Conservation (phyloP, 352 stramenopile genomes). For the Lagenidium giganteum region DNA sequence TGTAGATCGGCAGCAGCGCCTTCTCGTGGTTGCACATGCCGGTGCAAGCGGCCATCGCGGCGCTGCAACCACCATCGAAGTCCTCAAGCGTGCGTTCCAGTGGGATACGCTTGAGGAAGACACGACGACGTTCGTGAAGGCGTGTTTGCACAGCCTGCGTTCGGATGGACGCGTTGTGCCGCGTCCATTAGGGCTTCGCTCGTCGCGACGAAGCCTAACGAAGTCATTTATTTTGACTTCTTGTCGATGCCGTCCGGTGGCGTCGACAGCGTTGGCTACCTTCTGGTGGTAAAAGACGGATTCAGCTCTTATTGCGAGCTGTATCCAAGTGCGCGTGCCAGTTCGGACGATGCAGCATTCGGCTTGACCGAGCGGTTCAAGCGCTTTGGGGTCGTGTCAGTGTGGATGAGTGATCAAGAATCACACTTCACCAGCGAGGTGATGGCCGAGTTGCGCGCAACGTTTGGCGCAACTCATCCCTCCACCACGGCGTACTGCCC, state of each 20-base stretch:
- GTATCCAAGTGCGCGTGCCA: conserved; percentile 4
- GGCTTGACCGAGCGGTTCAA: conserved; percentile 19
- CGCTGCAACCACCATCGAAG: conserved; percentile 7
- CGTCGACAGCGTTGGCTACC: conserved; percentile 10
- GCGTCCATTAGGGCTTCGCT: conserved; percentile 11
- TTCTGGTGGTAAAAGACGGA: conserved; percentile 23
- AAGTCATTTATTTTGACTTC: conserved; percentile 34
- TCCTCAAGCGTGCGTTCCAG: conserved; percentile 5
- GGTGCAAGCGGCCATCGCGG: conserved; percentile 19
- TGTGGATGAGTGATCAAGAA: conserved; percentile 23
- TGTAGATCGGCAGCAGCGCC: conserved; percentile 11
- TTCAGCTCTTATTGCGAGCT: conserved; percentile 25
- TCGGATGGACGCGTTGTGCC: conserved; percentile 4
- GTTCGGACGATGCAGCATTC: background rate
- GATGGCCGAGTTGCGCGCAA: conserved; percentile 9
- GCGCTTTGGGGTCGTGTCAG: conserved; percentile 4
- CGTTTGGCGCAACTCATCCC: conserved; percentile 15
- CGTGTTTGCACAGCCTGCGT: conserved; percentile 17
- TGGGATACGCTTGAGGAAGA: conserved; percentile 11
- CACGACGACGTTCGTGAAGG: conserved; percentile 8
- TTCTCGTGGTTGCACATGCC: conserved; percentile 19
- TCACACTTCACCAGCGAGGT: conserved; percentile 28
- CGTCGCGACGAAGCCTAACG: conserved; percentile 22
- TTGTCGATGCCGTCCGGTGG: conserved; percentile 14
- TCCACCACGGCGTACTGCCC: conserved; percentile 25